These are phyloP conservation scores for Pestalotiopsis sp. DNA, from an alignment of 2,329 filamentous ascomycete genomes.

Conservation along the genomic window DNA sequence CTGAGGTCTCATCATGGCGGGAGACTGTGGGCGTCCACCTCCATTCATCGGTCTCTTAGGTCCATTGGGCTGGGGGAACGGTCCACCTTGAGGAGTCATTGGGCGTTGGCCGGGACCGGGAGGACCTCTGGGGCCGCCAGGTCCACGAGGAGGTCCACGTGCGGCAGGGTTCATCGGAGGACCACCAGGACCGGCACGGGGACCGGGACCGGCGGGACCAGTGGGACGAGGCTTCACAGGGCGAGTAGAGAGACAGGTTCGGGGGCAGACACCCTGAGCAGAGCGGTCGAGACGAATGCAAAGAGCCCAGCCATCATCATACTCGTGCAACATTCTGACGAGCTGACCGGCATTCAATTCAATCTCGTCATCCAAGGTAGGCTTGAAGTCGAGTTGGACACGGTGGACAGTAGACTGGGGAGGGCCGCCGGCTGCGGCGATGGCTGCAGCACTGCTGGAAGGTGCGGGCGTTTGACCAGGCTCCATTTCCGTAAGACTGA, in stretches of 20 bases:
- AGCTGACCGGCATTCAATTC: slow-evolving; percentile 79
- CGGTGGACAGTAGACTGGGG: slow-evolving; percentile 74
- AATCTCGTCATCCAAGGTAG: slow-evolving; percentile 90
- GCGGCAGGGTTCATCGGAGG: slow-evolving; percentile 53
- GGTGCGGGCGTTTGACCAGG: slow-evolving; percentile 46
- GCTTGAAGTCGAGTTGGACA: slow-evolving; percentile 91
- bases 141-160: slow-evolving; percentile 29
- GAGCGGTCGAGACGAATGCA: slow-evolving; percentile 90
- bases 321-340: slow-evolving; percentile 89
- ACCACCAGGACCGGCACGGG: slow-evolving; percentile 41
- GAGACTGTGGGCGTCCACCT: slow-evolving; percentile 28
- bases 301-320: slow-evolving; percentile 97
- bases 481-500: slow-evolving; percentile 57
- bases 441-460: slow-evolving; percentile 57
- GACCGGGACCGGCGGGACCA: slow-evolving; percentile 43
- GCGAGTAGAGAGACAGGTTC: slow-evolving; percentile 89
- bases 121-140: slow-evolving; percentile 30
- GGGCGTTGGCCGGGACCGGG: slow-evolving; percentile 34
- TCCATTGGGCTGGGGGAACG: slow-evolving; percentile 35
- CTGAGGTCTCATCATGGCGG: slow-evolving; percentile 38
- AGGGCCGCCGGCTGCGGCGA: slow-evolving; percentile 64
- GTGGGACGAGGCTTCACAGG: slow-evolving; percentile 82
- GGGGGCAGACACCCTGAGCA: slow-evolving; percentile 88
- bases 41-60: slow-evolving; percentile 32
- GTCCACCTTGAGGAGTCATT: slow-evolving; percentile 40